These are phyloP conservation scores for Penicillium carneum DNA, from an alignment of 2,329 filamentous ascomycete genomes.

Conservation along the genomic window DNA sequence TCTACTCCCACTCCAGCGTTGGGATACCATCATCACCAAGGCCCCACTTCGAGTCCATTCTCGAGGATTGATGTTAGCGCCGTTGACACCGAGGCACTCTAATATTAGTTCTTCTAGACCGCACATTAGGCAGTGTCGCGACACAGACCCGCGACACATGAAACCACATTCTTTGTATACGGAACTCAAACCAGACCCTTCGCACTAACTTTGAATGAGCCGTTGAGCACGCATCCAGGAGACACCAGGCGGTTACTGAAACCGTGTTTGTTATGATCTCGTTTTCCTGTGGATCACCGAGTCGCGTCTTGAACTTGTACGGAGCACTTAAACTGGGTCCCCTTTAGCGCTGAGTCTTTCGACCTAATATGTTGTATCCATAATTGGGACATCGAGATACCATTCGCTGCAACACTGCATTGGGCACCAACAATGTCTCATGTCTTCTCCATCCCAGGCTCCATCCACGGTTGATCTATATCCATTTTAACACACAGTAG, in stretches of 20 bases:
- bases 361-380: neutral
- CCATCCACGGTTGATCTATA: constrained; percentile 5
- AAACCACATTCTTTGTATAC: neutral
- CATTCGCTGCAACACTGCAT: neutral
- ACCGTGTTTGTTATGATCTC: neutral
- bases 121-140: neutral
- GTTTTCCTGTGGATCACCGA: neutral
- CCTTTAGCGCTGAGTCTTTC: neutral
- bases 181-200: constrained; percentile 1
- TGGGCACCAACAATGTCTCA: constrained; percentile 13
- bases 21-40: constrained; percentile 25
- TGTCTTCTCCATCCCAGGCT: neutral
- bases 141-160: neutral
- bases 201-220: neutral
- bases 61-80: constrained; percentile 1
- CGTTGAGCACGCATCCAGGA: neutral
- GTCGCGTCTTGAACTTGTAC: neutral
- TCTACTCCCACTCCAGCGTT: neutral
- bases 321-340: neutral
- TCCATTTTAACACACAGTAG: constrained; percentile 4
- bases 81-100: neutral
- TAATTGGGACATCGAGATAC: neutral
- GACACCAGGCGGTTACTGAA: neutral
- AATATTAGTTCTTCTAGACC: neutral
- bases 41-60: constrained; percentile 10